Percentiles rank a stretch among this genome's conserved stretches.
Conservation (phyloP, 1,139 yeast species). For the Zygosaccharomyces pseudobailii region DNA sequence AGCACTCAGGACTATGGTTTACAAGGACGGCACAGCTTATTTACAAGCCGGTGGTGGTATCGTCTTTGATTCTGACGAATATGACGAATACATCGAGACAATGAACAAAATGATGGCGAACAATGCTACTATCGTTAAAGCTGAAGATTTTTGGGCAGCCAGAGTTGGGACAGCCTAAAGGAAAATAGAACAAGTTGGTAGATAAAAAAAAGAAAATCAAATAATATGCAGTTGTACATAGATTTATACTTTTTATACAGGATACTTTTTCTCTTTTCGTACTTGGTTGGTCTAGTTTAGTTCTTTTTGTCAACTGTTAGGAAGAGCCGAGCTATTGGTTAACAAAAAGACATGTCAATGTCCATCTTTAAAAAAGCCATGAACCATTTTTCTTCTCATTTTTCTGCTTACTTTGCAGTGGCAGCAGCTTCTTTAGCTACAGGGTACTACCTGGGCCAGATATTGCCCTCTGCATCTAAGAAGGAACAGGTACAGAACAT, state of each 20-base stretch:
- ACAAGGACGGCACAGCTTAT: slow-evolving; percentile 83
- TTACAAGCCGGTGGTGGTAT: slow-evolving; percentile 99
- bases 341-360: background rate
- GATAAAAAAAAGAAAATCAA: background rate
- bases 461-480: slow-evolving; percentile 12
- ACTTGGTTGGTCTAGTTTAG: background rate
- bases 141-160: slow-evolving; percentile 69
- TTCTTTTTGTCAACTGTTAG: background rate
- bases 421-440: slow-evolving; percentile 28
- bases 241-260: too few species aligned
- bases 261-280: background rate
- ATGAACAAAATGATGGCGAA: slow-evolving; percentile 97
- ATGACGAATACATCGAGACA: slow-evolving; percentile 92
- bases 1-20: slow-evolving; percentile 94
- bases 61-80: slow-evolving; percentile 90
- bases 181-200: background rate
- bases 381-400: slow-evolving; percentile 10
- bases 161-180: slow-evolving; percentile 29
- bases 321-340: background rate
- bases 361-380: slow-evolving; percentile 1
- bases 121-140: slow-evolving; percentile 81
- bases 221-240: background rate
- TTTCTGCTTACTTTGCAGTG: slow-evolving; percentile 16
- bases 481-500: slow-evolving; percentile 16
- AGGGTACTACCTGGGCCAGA: slow-evolving; percentile 28